phyloP scores from a whole-genome alignment of 2,329 filamentous ascomycete genomes.

The Trichophyton verrucosum region DNA sequence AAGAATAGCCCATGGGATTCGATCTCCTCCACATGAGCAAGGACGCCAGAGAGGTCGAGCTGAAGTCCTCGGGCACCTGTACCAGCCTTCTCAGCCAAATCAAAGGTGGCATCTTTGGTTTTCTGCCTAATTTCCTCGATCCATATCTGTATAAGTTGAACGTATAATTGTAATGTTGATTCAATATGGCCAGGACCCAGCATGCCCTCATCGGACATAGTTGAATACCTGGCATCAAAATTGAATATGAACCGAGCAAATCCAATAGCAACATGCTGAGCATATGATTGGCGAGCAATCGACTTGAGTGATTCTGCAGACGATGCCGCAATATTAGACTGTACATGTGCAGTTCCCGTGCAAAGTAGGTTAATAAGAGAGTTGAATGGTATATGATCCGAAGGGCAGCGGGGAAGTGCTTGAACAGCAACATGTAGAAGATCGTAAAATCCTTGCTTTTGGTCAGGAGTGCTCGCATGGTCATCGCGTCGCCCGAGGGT shows the following conservation, averaged over 20 bases:
- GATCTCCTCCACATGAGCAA: constrained; percentile 90
- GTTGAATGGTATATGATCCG: constrained; percentile 81
- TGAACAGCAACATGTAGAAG: constrained; percentile 90
- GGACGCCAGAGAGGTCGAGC: constrained; percentile 74
- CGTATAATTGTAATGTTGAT: constrained; percentile 80
- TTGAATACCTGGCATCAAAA: constrained; percentile 93
- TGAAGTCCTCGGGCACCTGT: constrained; percentile 62
- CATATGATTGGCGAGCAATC: constrained; percentile 83
- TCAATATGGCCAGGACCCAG: constrained; percentile 89
- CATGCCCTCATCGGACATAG: constrained; percentile 96
- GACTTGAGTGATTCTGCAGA: constrained; percentile 89
- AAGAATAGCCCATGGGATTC: constrained; percentile 97
- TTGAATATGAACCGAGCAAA: constrained; percentile 98
- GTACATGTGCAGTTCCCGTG: constrained; percentile 91
- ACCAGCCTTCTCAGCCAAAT: constrained; percentile 49
- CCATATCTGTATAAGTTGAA: constrained; percentile 91
- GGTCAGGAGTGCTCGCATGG: constrained; percentile 57
- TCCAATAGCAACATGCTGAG: constrained; percentile 89
- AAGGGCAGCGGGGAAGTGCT: constrained; percentile 84
- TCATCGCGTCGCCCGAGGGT: constrained; percentile 79
- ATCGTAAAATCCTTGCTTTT: constrained; percentile 91
- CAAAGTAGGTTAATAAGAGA: constrained; percentile 88
- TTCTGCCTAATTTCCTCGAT: constrained; percentile 91
- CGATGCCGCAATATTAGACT: constrained; percentile 79
- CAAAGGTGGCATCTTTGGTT: constrained; percentile 57